Evolutionary conservation across 2,329 filamentous ascomycete species (phyloP).

Genomic region (Ascochyta clinopodiicola): DNA sequence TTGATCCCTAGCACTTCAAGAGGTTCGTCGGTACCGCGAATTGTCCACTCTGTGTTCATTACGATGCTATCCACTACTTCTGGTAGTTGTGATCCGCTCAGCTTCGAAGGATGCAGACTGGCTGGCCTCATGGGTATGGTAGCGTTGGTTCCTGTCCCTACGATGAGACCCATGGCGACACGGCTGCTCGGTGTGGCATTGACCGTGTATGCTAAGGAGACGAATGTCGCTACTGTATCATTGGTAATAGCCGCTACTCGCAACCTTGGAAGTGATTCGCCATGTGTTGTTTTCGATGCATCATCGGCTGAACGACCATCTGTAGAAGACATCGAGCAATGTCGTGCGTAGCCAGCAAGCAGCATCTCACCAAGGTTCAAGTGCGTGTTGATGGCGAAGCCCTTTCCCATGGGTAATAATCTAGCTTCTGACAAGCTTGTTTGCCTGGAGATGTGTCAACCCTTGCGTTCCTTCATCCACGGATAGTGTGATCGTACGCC

Average conservation of each 20-base stretch:
- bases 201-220: conserved; percentile 77
- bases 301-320: conserved; percentile 25
- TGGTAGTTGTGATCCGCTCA: conserved; percentile 45
- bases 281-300: conserved; percentile 35
- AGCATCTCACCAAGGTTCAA: conserved; percentile 67
- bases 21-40: conserved; percentile 75
- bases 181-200: conserved; percentile 66
- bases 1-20: conserved; percentile 68
- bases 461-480: not conserved
- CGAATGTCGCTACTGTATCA: conserved; percentile 79
- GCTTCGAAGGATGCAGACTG: conserved; percentile 69
- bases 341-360: conserved; percentile 63
- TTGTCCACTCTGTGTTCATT: conserved; percentile 86
- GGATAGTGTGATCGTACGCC: conserved; percentile 45
- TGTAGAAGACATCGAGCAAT: conserved; percentile 52
- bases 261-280: conserved; percentile 64
- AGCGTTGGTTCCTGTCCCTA: conserved; percentile 82
- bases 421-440: conserved; percentile 67
- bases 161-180: conserved; percentile 80
- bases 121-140: conserved; percentile 74
- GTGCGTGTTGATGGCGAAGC: conserved; percentile 68
- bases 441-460: conserved; percentile 52
- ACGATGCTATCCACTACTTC: conserved; percentile 67
- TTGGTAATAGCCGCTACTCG: conserved; percentile 80
- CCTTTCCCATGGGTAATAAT: conserved; percentile 74